Evolutionary conservation across 805 yeast species (phyloP).

Genomic region (Yamadazyma akitaensis): DNA sequence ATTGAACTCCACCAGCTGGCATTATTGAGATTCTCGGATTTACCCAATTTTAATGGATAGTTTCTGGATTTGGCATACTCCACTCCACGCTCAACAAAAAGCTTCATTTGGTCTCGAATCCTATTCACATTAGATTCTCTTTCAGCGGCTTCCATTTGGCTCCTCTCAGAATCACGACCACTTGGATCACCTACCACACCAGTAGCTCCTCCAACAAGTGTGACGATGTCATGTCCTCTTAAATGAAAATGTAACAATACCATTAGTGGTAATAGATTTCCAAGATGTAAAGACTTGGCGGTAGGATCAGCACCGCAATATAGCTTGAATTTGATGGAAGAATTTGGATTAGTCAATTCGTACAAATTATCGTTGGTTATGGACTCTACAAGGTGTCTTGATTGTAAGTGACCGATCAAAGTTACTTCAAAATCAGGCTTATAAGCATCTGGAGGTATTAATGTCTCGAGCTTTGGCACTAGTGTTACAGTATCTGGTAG

Average conservation of each 20-base stretch:
- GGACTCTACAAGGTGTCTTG: conserved; percentile 36
- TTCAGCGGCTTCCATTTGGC: conserved; percentile 48
- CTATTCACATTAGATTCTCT: conserved; percentile 54
- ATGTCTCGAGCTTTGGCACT: conserved; percentile 32
- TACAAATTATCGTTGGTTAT: conserved; percentile 37
- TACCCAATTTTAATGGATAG: conserved; percentile 35
- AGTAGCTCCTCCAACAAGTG: conserved; percentile 92
- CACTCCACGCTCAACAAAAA: conserved; percentile 60
- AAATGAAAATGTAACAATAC: conserved; percentile 77
- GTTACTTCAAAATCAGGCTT: conserved; percentile 25
- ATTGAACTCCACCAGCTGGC: conserved; percentile 83
- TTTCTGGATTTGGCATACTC: conserved; percentile 57
- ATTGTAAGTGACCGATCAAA: conserved; percentile 34
- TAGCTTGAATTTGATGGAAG: conserved; percentile 45
- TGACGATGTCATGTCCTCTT: conserved; percentile 81
- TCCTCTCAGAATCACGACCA: conserved; percentile 78
- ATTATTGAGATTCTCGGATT: conserved; percentile 55
- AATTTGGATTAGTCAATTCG: conserved; percentile 26
- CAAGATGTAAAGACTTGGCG: conserved; percentile 84
- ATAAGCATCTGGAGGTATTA: conserved; percentile 20
- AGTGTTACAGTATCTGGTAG: conserved; percentile 35
- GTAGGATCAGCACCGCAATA: conserved; percentile 98
- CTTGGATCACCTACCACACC: conserved; percentile 97
- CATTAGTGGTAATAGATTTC: conserved; percentile 86
- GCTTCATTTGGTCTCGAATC: conserved; percentile 59